Conservation (phyloP, 2,329 filamentous ascomycete species). For the Neonectria sp. region DNA sequence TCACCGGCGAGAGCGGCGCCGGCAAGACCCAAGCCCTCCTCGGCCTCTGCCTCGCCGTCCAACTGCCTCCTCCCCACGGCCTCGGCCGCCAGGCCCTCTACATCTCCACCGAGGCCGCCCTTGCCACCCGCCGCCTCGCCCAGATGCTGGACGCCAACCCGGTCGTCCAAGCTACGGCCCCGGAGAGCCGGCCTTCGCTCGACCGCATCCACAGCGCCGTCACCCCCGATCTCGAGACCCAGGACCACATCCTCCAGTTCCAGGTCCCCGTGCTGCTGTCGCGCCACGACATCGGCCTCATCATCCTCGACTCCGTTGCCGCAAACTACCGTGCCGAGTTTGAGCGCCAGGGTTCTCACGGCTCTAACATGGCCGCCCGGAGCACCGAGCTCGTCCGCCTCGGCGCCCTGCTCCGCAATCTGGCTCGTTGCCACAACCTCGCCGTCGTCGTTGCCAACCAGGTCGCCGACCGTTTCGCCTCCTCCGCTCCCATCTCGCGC, state of each 20-base stretch:
- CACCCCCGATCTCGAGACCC: slow-evolving; percentile 91
- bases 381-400: slow-evolving; percentile 83
- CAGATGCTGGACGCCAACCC: slow-evolving; percentile 83
- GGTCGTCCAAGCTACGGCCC: slow-evolving; percentile 59
- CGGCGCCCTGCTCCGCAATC: slow-evolving; percentile 80
- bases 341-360: slow-evolving; percentile 68
- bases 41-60: slow-evolving; percentile 85
- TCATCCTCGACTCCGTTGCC: slow-evolving; percentile 92
- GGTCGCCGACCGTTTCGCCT: slow-evolving; percentile 87
- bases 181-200: slow-evolving; percentile 70
- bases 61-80: slow-evolving; percentile 82
- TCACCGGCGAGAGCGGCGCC: slow-evolving; percentile 92
- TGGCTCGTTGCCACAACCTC: slow-evolving; percentile 82
- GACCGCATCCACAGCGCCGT: slow-evolving; percentile 85
- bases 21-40: slow-evolving; percentile 97
- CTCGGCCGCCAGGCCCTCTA: slow-evolving; percentile 85
- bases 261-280: slow-evolving; percentile 90
- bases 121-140: slow-evolving; percentile 84
- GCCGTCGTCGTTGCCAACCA: slow-evolving; percentile 96
- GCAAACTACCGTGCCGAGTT: slow-evolving; percentile 97
- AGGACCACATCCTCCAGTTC: slow-evolving; percentile 94
- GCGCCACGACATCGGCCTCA: slow-evolving; percentile 82
- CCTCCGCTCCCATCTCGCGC: slow-evolving; percentile 43
- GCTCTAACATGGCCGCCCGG: slow-evolving; percentile 79
- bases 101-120: slow-evolving; percentile 90